Evolutionary conservation across 495 filamentous ascomycete species (phyloP).

Genomic region (Aspergillus nidulans): DNA sequence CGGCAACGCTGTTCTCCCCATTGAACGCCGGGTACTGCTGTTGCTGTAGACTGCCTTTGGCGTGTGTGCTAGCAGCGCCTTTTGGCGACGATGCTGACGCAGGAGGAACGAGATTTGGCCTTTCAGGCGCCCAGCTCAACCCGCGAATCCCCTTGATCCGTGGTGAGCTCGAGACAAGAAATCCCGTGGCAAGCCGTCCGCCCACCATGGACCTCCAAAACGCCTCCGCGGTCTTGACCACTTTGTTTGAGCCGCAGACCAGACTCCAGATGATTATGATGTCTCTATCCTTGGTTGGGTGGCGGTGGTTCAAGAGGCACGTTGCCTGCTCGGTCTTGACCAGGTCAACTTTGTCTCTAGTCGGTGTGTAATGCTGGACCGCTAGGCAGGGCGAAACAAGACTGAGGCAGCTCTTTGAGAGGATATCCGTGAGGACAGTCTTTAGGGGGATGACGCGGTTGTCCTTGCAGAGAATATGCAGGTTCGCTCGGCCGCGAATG

Average conservation of each 20-base stretch:
- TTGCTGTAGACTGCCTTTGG: background rate
- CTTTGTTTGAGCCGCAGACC: background rate
- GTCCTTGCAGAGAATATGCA: background rate
- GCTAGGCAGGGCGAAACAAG: background rate
- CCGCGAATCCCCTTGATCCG: background rate
- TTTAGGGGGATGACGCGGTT: background rate
- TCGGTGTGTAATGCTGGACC: background rate
- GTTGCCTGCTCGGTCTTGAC: background rate
- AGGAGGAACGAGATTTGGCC: conserved; percentile 4
- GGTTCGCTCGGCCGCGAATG: background rate
- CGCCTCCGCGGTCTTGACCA: background rate
- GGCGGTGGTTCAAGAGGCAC: conserved; percentile 5
- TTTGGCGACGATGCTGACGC: no score
- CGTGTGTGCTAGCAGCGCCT: no score
- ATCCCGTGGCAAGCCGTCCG: background rate
- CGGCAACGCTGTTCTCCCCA: background rate
- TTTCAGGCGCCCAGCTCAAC: conserved; percentile 4
- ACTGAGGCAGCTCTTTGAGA: background rate
- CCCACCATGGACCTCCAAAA: conserved; percentile 2
- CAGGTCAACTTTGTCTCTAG: background rate
- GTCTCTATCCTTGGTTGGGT: conserved; percentile 2
- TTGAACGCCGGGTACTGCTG: conserved; percentile 5
- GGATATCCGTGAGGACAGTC: background rate
- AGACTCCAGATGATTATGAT: conserved; percentile 5
- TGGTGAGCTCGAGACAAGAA: background rate